These are phyloP conservation scores for Polytrichum commune DNA, from an alignment of 225 moss, liverwort and hornwort genomes.

Conservation along the genomic window DNA sequence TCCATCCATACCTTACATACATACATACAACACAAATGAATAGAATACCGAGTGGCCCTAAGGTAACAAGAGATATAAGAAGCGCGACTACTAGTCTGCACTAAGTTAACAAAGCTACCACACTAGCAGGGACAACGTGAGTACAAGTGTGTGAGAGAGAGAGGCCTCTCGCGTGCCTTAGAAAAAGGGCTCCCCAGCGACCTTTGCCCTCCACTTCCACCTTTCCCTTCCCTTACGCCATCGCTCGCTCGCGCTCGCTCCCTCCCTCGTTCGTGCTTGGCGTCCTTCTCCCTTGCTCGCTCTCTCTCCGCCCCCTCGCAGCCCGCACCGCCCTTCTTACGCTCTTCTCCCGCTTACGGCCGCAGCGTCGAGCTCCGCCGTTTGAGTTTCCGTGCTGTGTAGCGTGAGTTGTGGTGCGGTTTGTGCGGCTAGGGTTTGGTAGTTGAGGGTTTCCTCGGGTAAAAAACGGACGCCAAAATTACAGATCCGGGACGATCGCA, in stretches of 20 bases:
- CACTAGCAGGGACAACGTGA: too few species aligned
- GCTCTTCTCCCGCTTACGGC: background rate
- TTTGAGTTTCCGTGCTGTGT: background rate
- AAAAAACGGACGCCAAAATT: slow-evolving; percentile 35
- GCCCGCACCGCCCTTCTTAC: background rate
- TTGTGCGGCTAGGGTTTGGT: slow-evolving; percentile 5
- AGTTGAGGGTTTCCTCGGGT: background rate
- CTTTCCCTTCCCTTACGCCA: background rate
- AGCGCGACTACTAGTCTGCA: too few species aligned
- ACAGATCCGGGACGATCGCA: slow-evolving; percentile 36
- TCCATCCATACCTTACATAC: too few species aligned
- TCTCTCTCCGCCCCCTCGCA: background rate
- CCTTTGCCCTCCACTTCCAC: background rate
- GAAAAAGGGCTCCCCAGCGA: background rate
- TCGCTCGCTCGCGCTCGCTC: background rate
- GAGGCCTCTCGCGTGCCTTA: background rate
- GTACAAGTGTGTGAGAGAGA: too few species aligned
- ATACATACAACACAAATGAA: too few species aligned
- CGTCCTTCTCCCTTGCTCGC: background rate
- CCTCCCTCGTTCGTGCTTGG: background rate
- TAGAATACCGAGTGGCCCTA: too few species aligned
- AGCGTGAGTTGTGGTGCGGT: background rate
- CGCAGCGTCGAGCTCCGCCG: too few species aligned
- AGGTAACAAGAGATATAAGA: too few species aligned
- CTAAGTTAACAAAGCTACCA: too few species aligned